Base-by-base conservation (phyloP, 106 monocot genomes). In the Dioscorea zingiberensis region DNA sequence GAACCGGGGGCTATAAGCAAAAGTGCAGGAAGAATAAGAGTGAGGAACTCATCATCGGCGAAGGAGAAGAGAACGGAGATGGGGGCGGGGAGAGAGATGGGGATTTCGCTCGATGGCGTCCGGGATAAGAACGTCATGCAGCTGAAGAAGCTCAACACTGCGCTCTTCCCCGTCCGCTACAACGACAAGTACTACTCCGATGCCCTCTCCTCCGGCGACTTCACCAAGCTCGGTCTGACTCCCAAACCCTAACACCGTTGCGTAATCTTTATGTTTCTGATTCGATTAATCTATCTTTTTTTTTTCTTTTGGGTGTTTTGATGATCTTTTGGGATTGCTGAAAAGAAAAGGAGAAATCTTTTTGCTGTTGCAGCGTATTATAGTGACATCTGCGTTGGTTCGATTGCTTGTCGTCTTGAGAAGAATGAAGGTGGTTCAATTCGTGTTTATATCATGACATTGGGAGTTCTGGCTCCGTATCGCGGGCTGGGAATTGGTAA, bases 101-200 rank as follows among this genome's bases (percentile, higher is more conserved):
- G 58, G 59, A 85, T 85, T 19, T 82, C 91, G 44, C 83, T 95
- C 21, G 94, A 95, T 57, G 74, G 71, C 2, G 76, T 95, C 22
- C 57, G 94, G 60, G 94, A 95, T 65, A 95, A 95, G 85, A 95
- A 95, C 83, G 58, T 91, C 69, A 95, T 95, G 94, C 91, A 87
- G 84, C 83, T 95, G 63, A 95, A 95, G 91, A 95, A 95, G 87
- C 87, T 95, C 66, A 95, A 95, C 81, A 85, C 83, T 58, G 94
- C 78, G 19, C 87, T 95, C 73, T 95, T 95, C 73, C 94, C 94
- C 61, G 87, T 95, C 58, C 87, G 94, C 27, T 95, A 95, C 94
- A 95, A 95, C 87, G 87, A 95, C 66, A 95, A 95, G 74, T 95
- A 95, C 85, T 95, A 95, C 87, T 63, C 83, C 27, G 94, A 95